Evolutionary conservation across 116 monocot species (phyloP).

Genomic region (Phalaenopsis hybrid): DNA sequence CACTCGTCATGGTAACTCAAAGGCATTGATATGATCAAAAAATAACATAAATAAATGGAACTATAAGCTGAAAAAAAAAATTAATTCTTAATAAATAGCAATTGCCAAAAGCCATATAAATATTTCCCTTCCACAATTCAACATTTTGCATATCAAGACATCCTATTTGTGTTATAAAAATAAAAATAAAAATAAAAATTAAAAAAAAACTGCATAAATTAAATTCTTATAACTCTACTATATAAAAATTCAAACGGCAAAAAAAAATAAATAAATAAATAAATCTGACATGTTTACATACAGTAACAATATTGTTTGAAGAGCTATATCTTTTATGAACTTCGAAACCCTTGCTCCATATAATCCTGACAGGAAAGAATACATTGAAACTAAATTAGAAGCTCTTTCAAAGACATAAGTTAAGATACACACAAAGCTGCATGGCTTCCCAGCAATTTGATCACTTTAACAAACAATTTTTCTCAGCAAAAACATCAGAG

Average conservation of each 20-base stretch:
- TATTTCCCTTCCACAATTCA: neutral
- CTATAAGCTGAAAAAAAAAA: neutral
- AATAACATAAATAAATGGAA: neutral
- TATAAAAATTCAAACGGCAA: neutral
- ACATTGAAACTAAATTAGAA: constrained; percentile 4
- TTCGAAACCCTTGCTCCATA: constrained; percentile 72
- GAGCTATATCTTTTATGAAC: constrained; percentile 69
- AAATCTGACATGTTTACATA: constrained; percentile 15
- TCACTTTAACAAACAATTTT: neutral
- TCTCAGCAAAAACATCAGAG: neutral
- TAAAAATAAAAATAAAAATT: too few relatives aligned
- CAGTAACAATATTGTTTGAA: constrained; percentile 61
- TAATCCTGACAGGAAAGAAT: constrained; percentile 40
- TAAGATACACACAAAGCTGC: neutral
- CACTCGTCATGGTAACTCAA: neutral
- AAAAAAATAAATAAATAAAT: neutral
- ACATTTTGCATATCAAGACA: neutral
- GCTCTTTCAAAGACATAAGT: neutral
- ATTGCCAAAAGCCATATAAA: neutral
- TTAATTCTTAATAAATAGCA: neutral
- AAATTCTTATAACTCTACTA: neutral
- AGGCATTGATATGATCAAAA: neutral
- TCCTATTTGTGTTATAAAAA: neutral
- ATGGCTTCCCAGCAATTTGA: neutral
- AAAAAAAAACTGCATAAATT: neutral